Evolutionary conservation across 768 basidiomycete genomes (phyloP), one percentile per base, ranked within the genome.

Genomic region (Hemileccinum rubropunctum): DNA sequence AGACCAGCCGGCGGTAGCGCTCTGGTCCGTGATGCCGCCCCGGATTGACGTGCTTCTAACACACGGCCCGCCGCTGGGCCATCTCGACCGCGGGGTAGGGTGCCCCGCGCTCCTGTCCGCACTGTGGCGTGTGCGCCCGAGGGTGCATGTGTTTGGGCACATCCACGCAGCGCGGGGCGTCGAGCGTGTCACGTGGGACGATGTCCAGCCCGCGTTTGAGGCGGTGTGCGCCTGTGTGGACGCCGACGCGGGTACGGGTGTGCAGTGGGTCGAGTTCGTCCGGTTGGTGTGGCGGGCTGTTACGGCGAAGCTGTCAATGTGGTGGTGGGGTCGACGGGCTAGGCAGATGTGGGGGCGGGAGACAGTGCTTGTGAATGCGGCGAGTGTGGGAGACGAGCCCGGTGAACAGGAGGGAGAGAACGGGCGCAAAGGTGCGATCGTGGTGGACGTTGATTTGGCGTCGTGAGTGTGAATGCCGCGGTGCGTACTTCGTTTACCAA

Each of bases 141-240:
- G 55, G 43, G 21, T 73, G n/a, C 69, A 72, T 37, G 65, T 76
- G 4, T 76, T 70, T 56, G 74, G 76, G 1, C 76, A 76, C 44
- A 71, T 76, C 6, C 76, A 77, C 35, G 62, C 57, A 12, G 70
- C 48, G 2, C 48, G 70, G 33, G 76, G 74, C 8, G 45, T 68
- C 12, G 66, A 73, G 48, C 21, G 32, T 9, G 50, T 71, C 10
- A 41, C 35, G 15, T 76, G 74, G 74, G 59, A 59, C 34, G 42
- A 48, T 8, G 62, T 60, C 3, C 67, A 72, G 56, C 48, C 26
- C 27, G 59, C 54, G 20, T 73, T 60, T 32, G 70, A 73, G 45
- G 52, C 62, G 8, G 40, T 72, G 2, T 62, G 54, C 41, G 57
- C 58, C 36, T 36, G 5, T 7, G 34, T 20, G n/a, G 47, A 46